Evolutionary conservation across 108 stramenopile species (phyloP).

Genomic region (Mediolabrus comicus): DNA sequence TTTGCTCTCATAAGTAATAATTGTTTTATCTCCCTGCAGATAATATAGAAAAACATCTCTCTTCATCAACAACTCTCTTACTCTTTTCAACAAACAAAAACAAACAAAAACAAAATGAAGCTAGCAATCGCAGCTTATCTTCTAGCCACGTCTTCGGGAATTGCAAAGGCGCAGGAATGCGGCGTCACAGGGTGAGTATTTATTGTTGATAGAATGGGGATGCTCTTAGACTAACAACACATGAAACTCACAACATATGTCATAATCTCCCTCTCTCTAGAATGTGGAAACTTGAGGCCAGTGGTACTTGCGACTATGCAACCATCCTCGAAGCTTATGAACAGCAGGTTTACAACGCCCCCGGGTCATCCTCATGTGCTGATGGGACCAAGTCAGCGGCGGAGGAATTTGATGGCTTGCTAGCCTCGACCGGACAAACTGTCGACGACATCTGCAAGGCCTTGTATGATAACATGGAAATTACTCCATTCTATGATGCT

Average conservation of each 20-base stretch:
- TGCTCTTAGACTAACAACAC: too few species aligned
- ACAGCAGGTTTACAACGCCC: conserved; percentile 20
- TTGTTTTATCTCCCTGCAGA: too few species aligned
- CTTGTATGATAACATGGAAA: conserved; percentile 12
- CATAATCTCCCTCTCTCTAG: not conserved
- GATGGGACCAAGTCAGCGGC: conserved; percentile 6
- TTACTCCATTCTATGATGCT: conserved; percentile 20
- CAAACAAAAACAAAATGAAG: conserved; percentile 1
- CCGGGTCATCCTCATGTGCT: conserved; percentile 13
- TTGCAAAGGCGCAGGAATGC: not conserved
- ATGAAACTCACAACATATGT: too few species aligned
- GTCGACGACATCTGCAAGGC: conserved; percentile 10
- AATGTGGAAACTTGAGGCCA: conserved; percentile 8
- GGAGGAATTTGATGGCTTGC: conserved; percentile 16
- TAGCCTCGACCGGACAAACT: not conserved
- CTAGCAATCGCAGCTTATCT: conserved; percentile 1
- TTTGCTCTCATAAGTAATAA: too few species aligned
- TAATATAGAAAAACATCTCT: too few species aligned
- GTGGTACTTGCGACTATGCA: conserved; percentile 22
- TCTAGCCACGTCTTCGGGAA: not conserved
- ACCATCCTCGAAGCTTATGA: conserved; percentile 33
- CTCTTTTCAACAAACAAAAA: not conserved
- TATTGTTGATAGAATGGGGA: too few species aligned
- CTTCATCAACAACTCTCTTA: not conserved
- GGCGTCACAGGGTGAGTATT: conserved; percentile 3